Evolutionary conservation across 768 basidiomycete species (phyloP).

Genomic region (Fomitopsis serialis): DNA sequence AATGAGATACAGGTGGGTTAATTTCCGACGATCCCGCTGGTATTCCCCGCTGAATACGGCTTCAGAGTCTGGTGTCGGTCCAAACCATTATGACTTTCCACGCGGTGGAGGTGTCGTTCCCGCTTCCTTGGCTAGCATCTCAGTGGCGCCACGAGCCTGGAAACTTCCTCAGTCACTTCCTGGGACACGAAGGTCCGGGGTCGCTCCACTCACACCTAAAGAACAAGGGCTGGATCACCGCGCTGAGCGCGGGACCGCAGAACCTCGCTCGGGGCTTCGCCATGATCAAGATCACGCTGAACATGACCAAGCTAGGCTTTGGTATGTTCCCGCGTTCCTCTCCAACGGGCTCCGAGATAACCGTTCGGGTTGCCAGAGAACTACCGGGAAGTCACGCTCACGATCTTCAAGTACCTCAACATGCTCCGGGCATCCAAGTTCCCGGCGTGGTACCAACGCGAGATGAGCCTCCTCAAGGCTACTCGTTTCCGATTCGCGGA

Average conservation of each 20-base stretch:
- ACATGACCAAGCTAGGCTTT: constrained; percentile 83
- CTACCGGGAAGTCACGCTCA: constrained; percentile 63
- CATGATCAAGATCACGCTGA: constrained; percentile 79
- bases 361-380: constrained; percentile 44
- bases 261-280: constrained; percentile 78
- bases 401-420: constrained; percentile 75
- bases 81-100: constrained; percentile 89
- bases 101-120: constrained; percentile 77
- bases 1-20: constrained; percentile 64
- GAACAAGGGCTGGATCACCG: constrained; percentile 80
- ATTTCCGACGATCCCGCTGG: neutral
- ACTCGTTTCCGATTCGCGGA: constrained; percentile 86
- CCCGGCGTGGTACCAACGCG: constrained; percentile 66
- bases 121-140: constrained; percentile 66
- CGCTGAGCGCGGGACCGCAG: constrained; percentile 64
- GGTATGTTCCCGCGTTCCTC: constrained; percentile 42
- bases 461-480: constrained; percentile 63
- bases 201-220: constrained; percentile 90
- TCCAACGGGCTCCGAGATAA: constrained; percentile 5
- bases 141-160: constrained; percentile 78
- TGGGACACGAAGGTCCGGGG: constrained; percentile 91
- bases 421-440: constrained; percentile 59
- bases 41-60: constrained; percentile 1
- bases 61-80: constrained; percentile 73
- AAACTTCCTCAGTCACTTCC: constrained; percentile 69